Conservation (phyloP, 2,329 filamentous ascomycete species). For the Ophiocordyceps camponoti-saundersi region DNA sequence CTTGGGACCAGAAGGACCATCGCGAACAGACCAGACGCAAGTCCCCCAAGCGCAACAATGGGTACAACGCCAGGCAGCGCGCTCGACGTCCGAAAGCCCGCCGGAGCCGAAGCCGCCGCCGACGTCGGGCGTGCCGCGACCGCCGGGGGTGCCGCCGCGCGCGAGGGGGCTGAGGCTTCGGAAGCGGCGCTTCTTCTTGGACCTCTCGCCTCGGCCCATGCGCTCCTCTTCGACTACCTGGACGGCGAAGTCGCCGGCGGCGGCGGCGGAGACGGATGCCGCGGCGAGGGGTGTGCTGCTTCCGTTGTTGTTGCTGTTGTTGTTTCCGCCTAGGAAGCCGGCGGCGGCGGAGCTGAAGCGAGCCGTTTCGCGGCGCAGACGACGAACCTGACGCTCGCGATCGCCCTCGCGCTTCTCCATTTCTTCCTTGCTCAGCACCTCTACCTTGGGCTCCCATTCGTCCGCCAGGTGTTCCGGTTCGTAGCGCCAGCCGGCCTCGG, state of each 20-base stretch:
- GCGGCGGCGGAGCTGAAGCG: slow-evolving; percentile 76
- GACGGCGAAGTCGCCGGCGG: slow-evolving; percentile 7
- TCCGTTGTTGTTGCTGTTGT: neutral
- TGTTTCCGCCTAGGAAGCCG: slow-evolving; percentile 49
- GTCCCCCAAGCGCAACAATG: slow-evolving; percentile 82
- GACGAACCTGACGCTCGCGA: slow-evolving; percentile 74
- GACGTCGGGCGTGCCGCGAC: slow-evolving; percentile 66
- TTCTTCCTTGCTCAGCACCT: slow-evolving; percentile 77
- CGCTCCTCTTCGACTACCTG: slow-evolving; percentile 50
- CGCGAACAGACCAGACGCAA: slow-evolving; percentile 85
- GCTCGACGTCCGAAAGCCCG: slow-evolving; percentile 58
- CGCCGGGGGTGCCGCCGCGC: slow-evolving; percentile 44
- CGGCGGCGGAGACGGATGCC: neutral
- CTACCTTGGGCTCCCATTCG: slow-evolving; percentile 71
- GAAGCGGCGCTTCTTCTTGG: slow-evolving; percentile 90
- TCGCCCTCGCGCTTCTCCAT: slow-evolving; percentile 96
- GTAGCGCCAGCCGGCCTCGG: slow-evolving; percentile 83
- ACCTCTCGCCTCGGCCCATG: slow-evolving; percentile 81
- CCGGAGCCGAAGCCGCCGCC: slow-evolving; percentile 12
- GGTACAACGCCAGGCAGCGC: slow-evolving; percentile 68
- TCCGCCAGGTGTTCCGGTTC: slow-evolving; percentile 79
- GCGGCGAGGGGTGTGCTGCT: neutral
- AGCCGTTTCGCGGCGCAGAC: slow-evolving; percentile 78
- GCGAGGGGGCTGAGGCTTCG: slow-evolving; percentile 69
- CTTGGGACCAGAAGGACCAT: slow-evolving; percentile 71